These are phyloP conservation scores for Coemansia sp. DNA, from an alignment of 192 early-diverging fungal genomes.

Conservation along the genomic window DNA sequence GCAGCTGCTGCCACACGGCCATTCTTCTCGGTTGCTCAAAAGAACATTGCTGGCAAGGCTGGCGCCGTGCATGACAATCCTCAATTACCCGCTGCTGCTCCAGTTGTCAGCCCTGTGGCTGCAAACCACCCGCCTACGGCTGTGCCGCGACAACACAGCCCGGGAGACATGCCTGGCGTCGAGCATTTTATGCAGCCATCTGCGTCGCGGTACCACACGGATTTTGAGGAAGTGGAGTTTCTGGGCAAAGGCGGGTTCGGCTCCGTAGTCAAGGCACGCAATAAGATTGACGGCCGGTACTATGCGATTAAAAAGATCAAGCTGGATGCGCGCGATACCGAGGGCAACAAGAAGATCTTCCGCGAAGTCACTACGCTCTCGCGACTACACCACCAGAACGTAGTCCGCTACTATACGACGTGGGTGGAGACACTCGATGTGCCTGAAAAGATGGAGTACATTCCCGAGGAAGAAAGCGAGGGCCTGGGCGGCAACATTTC, in stretches of 20 bases:
- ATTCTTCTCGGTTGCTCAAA: conserved; percentile 39
- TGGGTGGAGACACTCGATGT: conserved; percentile 78
- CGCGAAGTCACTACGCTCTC: conserved; percentile 90
- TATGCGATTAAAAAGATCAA: conserved; percentile 94
- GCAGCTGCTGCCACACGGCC: conserved; percentile 3
- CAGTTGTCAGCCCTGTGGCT: background rate
- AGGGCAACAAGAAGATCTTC: conserved; percentile 77
- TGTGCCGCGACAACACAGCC: background rate
- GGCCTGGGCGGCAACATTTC: background rate
- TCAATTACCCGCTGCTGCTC: background rate
- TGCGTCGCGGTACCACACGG: conserved; percentile 65
- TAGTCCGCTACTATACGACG: conserved; percentile 85
- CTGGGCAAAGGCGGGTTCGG: conserved; percentile 86
- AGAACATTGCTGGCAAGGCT: conserved; percentile 21
- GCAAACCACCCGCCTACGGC: background rate
- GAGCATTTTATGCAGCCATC: conserved; percentile 24
- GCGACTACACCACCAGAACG: conserved; percentile 83
- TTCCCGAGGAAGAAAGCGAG: conserved; percentile 52
- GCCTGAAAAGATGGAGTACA: conserved; percentile 27
- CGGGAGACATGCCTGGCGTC: background rate
- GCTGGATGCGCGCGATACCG: conserved; percentile 74
- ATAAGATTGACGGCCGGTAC: conserved; percentile 72
- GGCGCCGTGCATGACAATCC: background rate
- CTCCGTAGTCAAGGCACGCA: conserved; percentile 90
- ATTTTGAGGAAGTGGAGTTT: conserved; percentile 79